Percentiles rank a stretch among this genome's conserved stretches.
phyloP scores from a whole-genome alignment of 495 filamentous ascomycete species.

The Geoglossum glabrum region DNA sequence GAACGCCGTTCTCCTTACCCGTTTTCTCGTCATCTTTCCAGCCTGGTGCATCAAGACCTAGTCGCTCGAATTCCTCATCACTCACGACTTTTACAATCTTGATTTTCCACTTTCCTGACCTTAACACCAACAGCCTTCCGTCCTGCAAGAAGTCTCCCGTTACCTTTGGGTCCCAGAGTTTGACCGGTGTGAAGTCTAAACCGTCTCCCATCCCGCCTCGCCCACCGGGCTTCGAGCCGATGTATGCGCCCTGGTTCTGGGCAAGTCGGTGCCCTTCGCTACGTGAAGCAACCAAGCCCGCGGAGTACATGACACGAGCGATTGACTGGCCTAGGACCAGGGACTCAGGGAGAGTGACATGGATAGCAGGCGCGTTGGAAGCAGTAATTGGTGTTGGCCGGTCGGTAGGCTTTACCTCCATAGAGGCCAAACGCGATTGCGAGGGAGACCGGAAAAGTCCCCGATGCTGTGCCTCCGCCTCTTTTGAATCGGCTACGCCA shows the following conservation, averaged over 20 bases:
- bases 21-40: not conserved
- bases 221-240: constrained; percentile 39
- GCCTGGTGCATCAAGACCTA: constrained; percentile 7
- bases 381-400: not conserved
- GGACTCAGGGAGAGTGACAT: constrained; percentile 45
- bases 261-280: constrained; percentile 48
- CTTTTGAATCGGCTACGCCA: constrained; percentile 35
- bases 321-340: constrained; percentile 42
- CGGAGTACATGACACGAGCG: constrained; percentile 40
- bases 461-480: constrained; percentile 36
- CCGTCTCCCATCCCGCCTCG: constrained; percentile 31
- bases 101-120: constrained; percentile 65
- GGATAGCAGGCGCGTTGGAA: constrained; percentile 14
- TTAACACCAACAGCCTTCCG: constrained; percentile 42
- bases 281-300: constrained; percentile 43
- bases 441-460: constrained; percentile 30
- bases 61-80: constrained; percentile 38
- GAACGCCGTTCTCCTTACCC: not conserved
- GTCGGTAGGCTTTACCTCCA: not conserved
- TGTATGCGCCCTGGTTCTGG: constrained; percentile 35
- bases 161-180: constrained; percentile 33
- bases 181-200: constrained; percentile 42
- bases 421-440: constrained; percentile 9
- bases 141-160: constrained; percentile 43
- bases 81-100: constrained; percentile 49